phyloP scores from a whole-genome alignment of 2,329 filamentous ascomycete species.

The Epicoccum sorghinum region DNA sequence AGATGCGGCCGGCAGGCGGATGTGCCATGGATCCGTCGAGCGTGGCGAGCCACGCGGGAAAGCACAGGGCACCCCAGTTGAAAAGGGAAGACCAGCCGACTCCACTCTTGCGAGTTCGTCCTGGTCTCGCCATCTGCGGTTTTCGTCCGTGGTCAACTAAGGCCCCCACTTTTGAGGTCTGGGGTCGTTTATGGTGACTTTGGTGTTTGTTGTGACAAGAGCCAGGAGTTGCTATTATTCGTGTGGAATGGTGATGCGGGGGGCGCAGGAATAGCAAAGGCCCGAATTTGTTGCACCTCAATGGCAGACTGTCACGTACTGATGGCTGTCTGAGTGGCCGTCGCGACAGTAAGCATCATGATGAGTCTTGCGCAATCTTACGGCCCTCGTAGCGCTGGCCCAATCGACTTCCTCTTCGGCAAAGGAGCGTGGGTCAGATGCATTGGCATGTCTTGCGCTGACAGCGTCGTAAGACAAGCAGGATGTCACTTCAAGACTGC shows the following conservation, averaged over 20 bases:
- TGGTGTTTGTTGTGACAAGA: not conserved
- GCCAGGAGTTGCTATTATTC: not conserved
- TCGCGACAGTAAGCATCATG: conserved; percentile 5
- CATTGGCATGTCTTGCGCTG: not conserved
- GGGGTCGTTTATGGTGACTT: not conserved
- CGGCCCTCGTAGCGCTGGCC: not conserved
- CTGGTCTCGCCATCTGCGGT: not conserved
- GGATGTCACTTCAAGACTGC: not conserved
- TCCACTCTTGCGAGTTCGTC: not conserved
- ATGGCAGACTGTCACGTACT: not conserved
- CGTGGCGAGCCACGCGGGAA: not conserved
- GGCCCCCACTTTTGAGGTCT: not conserved
- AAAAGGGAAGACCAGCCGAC: not conserved
- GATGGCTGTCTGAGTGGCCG: not conserved
- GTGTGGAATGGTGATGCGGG: not conserved
- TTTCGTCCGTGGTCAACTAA: conserved; percentile 4
- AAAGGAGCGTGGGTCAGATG: not conserved
- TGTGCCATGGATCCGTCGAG: conserved; percentile 3
- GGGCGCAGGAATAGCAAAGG: not conserved
- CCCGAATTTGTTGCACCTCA: not conserved
- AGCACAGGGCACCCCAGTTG: not conserved
- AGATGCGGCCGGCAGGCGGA: conserved; percentile 1
- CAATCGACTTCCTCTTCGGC: conserved; percentile 7
- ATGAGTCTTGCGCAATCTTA: conserved; percentile 9
- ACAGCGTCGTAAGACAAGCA: not conserved